A percentile compares a stretch with the other conserved stretches of the same genome.
These are phyloP conservation scores for Neurospora tetrasperma DNA, from an alignment of 495 filamentous ascomycete genomes.

Conservation along the genomic window DNA sequence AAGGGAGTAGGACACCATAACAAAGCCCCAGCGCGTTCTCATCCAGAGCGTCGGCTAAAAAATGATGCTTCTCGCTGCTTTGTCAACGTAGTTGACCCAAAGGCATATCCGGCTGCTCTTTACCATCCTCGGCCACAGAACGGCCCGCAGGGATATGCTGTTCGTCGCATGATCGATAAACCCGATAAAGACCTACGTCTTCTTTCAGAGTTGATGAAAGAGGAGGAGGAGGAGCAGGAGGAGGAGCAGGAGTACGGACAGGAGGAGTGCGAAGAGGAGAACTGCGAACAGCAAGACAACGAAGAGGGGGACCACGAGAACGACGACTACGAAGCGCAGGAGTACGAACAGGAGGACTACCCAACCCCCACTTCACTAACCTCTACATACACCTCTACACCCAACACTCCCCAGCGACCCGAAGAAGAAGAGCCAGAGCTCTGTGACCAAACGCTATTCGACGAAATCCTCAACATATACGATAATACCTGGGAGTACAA, in stretches of 20 bases:
- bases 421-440: background rate
- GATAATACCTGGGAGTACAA: background rate
- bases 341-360: background rate
- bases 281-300: rapidly evolving
- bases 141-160: background rate
- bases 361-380: background rate
- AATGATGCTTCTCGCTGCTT: background rate
- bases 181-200: background rate
- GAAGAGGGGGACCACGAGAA: background rate
- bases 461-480: background rate
- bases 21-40: no score
- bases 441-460: background rate
- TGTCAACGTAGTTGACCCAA: background rate
- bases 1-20: background rate
- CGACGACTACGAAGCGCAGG: background rate
- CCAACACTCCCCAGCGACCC: background rate
- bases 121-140: background rate
- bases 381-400: background rate
- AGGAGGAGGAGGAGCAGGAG: background rate
- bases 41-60: no score
- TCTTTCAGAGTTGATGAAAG: background rate
- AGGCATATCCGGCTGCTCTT: background rate
- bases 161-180: background rate
- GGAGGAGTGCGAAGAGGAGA: background rate
- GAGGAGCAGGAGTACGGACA: no score